Evolutionary conservation across 139 green algal species (phyloP), one percentile per base, ranked within the genome.

Genomic region (Deuterostichococcus epilithicus): DNA sequence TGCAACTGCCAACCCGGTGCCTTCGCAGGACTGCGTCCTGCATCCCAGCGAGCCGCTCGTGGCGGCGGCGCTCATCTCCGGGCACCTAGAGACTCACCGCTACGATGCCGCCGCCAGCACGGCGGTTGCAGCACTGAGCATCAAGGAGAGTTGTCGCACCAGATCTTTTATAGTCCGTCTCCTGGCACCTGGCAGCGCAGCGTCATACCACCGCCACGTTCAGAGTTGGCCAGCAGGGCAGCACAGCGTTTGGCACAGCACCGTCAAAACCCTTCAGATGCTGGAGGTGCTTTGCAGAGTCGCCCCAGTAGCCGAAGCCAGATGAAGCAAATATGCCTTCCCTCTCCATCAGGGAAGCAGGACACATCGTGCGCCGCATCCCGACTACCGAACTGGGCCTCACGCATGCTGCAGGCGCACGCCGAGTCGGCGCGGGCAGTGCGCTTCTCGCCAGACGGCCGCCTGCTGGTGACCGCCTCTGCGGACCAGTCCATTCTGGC

Each of bases 1-100:
- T 30, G 1, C n/a, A n/a, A n/a, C n/a, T n/a, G n/a, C n/a, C n/a
- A n/a, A n/a, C n/a, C n/a, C n/a, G n/a, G n/a, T n/a, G n/a, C n/a
- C n/a, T 30, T 15, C 33, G 76, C 75, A 89, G 85, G 85, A 89
- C 69, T 79, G 73, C 23, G 78, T 73, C 42, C 80, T 91, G 44
- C 81, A 89, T 75, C 80, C 77, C 59, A 78, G 45, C 20, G 78
- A 82, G 47, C 65, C 68, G 15, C 33, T 93, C 10, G 63, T 93
- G 2, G 87, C 84, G 20, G 76, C 78, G 1, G 87, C 83, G 22
- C 73, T 91, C 10, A 86, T 94, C 37, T 85, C 75, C 45, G 90
- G 90, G 5, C 66, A 70, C 44, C 52, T 90, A 65, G 68, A 70
- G 2, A 32, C 42, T 25, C 38, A 71, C 71, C 35, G 68, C 23